These are phyloP conservation scores for Aaosphaeria arxii DNA, from an alignment of 2,329 filamentous ascomycete species.

Conservation along the genomic window DNA sequence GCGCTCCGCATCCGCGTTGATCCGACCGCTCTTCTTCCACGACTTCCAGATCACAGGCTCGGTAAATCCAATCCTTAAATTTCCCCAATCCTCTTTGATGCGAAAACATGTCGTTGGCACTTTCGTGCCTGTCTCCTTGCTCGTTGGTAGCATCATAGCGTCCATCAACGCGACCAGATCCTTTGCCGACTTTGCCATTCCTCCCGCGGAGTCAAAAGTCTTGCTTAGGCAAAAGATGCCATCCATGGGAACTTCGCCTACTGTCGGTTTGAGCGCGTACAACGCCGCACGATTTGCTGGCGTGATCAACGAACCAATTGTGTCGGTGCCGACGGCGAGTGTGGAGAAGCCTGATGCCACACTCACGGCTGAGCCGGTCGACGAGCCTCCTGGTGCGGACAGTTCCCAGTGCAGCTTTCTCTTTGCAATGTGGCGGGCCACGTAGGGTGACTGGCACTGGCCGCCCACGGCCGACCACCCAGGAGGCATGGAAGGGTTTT, in stretches of 20 bases:
- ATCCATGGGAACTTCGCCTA: constrained; percentile 35
- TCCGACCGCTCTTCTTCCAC: constrained; percentile 32
- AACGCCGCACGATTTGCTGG: constrained; percentile 39
- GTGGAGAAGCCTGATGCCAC: constrained; percentile 42
- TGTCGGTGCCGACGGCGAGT: constrained; percentile 40
- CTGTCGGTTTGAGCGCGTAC: constrained; percentile 39
- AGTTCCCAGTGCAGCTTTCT: constrained; percentile 35
- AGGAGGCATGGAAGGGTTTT: constrained; percentile 35
- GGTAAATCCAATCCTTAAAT: constrained; percentile 32
- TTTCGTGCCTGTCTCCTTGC: constrained; percentile 19
- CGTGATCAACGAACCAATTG: constrained; percentile 37
- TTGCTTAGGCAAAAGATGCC: constrained; percentile 34
- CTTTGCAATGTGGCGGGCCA: constrained; percentile 36
- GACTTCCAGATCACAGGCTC: constrained; percentile 34
- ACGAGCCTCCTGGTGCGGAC: constrained; percentile 35
- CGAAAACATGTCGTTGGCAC: constrained; percentile 23
- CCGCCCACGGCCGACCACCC: constrained; percentile 42
- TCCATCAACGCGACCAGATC: constrained; percentile 33
- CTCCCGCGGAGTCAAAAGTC: constrained; percentile 32
- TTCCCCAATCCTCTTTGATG: constrained; percentile 30
- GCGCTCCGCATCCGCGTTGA: constrained; percentile 34
- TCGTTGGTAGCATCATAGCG: constrained; percentile 31
- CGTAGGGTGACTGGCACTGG: constrained; percentile 38
- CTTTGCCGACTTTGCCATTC: constrained; percentile 36
- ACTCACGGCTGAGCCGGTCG: constrained; percentile 37